Percentiles rank a stretch among this genome's conserved stretches.
These are phyloP conservation scores for Cytospora schulzeri DNA, from an alignment of 2,329 filamentous ascomycete genomes.

Conservation along the genomic window DNA sequence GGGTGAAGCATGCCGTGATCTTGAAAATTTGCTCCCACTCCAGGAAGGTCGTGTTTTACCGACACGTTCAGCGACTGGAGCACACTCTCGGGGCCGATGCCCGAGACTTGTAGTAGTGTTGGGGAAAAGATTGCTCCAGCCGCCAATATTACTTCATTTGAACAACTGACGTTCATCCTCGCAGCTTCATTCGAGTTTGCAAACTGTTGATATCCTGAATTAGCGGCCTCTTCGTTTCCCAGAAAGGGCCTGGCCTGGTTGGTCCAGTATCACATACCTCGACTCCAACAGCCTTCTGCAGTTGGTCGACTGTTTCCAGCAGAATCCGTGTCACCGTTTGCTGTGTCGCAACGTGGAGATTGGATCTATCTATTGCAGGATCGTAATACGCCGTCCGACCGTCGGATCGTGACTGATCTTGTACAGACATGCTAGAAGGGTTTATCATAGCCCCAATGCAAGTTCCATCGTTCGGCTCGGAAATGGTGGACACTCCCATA, in stretches of 20 bases:
- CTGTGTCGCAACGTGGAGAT: constrained; percentile 43
- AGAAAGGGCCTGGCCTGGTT: background rate
- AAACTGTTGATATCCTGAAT: constrained; percentile 31
- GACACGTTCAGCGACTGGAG: constrained; percentile 35
- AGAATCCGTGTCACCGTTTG: constrained; percentile 44
- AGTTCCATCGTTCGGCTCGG: constrained; percentile 42
- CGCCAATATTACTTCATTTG: constrained; percentile 36
- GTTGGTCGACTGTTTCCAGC: constrained; percentile 27
- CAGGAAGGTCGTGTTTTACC: constrained; percentile 36
- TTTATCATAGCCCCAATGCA: constrained; percentile 41
- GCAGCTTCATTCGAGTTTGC: constrained; percentile 30
- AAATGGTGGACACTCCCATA: constrained; percentile 40
- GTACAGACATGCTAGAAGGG: constrained; percentile 41
- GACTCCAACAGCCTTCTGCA: constrained; percentile 38
- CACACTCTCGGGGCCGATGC: constrained; percentile 37
- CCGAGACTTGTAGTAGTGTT: constrained; percentile 38
- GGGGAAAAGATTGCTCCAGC: constrained; percentile 38
- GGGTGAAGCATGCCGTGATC: constrained; percentile 40
- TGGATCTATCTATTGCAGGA: constrained; percentile 38
- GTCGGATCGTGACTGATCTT: constrained; percentile 45
- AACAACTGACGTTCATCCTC: constrained; percentile 33
- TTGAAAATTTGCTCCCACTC: constrained; percentile 38
- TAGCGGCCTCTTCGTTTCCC: background rate
- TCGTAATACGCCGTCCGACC: constrained; percentile 46
- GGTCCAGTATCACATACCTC: constrained; percentile 37